Base-by-base conservation (phyloP, 2,329 filamentous ascomycete species). In the Fusarium sp. region DNA sequence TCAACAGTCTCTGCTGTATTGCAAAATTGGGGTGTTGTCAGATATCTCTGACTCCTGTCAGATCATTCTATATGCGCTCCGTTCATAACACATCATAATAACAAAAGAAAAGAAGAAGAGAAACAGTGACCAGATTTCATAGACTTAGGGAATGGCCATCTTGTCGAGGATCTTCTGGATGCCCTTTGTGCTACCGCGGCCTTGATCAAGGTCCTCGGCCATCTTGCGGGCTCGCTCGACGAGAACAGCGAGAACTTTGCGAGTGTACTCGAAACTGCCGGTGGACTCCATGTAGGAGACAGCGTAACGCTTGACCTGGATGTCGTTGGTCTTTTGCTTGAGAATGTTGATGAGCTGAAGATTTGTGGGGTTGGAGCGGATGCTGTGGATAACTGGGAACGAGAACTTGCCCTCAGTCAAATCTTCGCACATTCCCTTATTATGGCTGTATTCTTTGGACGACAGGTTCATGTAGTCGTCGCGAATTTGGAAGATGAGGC, bases 351-450 rank as follows among this genome's bases (percentile, higher is more conserved):
- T 88, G 58, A 99, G 87, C 76, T 97, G 91, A 72, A 92, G 84
- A 77, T 94, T 92, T 30, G 83, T 81, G 20, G 88, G 92, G 77
- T 94, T 88, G 64, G 91, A 83, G 65, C 93, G 92, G 73, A 98
- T 97, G 79, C 92, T 92, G 82, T 98, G 95, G 75, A 98, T 97
- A 75, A 98, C 91, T 42, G 94, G 94, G 79, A 98, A 98, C 27
- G 92, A 95, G 83, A 98, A 98, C 85, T 98, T 98, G 69, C 95
- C 95, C 83, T 98, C 96, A 2, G 94, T 98, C 74, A 98, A 83
- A 81, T 98, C 96, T 83, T 98, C 95, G 80, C 93, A 97, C 73
- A 97, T 88, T 52, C 95, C 96, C 83, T 98, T 98, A 80, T 97
- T 95, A 70, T 91, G 85, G 40, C 90, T 90, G 84, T 98, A 98